Percentiles rank a stretch among this genome's conserved stretches.
Evolutionary conservation across 1,284 basidiomycete genomes (phyloP).

Genomic region (Cryptococcus sp.): DNA sequence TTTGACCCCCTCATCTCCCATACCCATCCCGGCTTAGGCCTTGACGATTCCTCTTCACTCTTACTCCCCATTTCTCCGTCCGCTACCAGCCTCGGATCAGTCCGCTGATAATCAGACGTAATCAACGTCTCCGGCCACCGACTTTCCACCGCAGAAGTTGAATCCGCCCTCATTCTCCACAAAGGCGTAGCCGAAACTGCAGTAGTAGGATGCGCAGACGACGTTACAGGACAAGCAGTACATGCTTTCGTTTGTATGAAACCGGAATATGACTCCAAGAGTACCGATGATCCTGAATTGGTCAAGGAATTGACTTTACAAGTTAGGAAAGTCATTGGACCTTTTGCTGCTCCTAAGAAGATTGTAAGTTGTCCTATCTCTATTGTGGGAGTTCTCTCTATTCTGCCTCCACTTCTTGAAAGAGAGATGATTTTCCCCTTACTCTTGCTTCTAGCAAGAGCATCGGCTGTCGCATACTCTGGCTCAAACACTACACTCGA

Average conservation of each 20-base stretch:
- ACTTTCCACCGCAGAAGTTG: constrained; percentile 95
- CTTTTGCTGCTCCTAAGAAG: constrained; percentile 92
- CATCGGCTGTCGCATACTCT: too few species aligned
- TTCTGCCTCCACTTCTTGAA: too few species aligned
- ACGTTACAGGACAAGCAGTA: constrained; percentile 72
- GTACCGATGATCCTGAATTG: constrained; percentile 64
- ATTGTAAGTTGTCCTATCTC: constrained; percentile 50
- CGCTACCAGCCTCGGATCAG: too few species aligned
- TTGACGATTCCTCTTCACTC: too few species aligned
- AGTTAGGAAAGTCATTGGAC: constrained; percentile 92
- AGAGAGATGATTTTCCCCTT: too few species aligned
- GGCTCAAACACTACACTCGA: too few species aligned
- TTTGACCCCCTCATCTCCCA: too few species aligned
- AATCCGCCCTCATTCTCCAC: constrained; percentile 90
- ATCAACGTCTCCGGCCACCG: constrained; percentile 85
- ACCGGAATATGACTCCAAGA: constrained; percentile 71
- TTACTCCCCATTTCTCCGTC: too few species aligned
- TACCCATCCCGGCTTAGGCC: too few species aligned
- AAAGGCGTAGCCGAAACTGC: constrained; percentile 94
- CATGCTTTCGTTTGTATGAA: constrained; percentile 68
- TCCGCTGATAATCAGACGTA: constrained; percentile 24
- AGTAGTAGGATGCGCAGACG: constrained; percentile 83
- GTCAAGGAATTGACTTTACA: constrained; percentile 87
- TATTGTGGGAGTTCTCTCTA: too few species aligned
- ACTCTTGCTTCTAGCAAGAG: too few species aligned